Conservation (phyloP, 2,329 filamentous ascomycete species). For the Sclerotinia subarctica region DNA sequence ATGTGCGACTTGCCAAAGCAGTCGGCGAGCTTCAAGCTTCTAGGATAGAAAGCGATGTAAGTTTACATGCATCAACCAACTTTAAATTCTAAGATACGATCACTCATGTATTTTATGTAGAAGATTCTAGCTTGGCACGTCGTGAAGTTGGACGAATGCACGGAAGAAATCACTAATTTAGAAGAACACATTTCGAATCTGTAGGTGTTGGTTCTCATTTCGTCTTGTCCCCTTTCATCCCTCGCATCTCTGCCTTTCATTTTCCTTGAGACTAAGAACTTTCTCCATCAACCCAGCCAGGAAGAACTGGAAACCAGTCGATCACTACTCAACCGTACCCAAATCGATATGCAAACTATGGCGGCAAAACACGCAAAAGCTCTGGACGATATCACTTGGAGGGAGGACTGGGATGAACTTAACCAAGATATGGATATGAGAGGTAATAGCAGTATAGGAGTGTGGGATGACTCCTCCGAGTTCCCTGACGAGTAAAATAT, state of each 20-base stretch:
- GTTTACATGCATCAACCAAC: conserved; percentile 24
- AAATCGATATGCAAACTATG: conserved; percentile 60
- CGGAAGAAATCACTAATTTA: conserved; percentile 57
- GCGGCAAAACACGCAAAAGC: conserved; percentile 54
- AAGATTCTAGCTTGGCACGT: conserved; percentile 62
- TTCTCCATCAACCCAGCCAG: conserved; percentile 43
- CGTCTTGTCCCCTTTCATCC: not conserved
- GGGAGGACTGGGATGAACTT: conserved; percentile 55
- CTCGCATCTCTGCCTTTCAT: conserved; percentile 30
- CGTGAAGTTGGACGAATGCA: conserved; percentile 54
- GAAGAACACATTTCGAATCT: conserved; percentile 57
- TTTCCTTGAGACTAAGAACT: conserved; percentile 11
- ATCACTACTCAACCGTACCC: conserved; percentile 58
- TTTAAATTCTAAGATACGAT: not conserved
- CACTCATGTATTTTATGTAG: conserved; percentile 36
- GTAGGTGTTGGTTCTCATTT: conserved; percentile 41
- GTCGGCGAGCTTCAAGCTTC: conserved; percentile 51
- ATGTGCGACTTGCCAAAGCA: conserved; percentile 49
- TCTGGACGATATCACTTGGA: conserved; percentile 53
- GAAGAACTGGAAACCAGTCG: conserved; percentile 55
- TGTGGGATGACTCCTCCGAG: conserved; percentile 6
- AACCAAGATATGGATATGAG: conserved; percentile 41
- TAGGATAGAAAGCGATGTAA: conserved; percentile 58
- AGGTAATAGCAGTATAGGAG: conserved; percentile 15
- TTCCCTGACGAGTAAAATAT: not conserved